Conservation (phyloP, 352 stramenopile species). For the Pythium monospermum region DNA sequence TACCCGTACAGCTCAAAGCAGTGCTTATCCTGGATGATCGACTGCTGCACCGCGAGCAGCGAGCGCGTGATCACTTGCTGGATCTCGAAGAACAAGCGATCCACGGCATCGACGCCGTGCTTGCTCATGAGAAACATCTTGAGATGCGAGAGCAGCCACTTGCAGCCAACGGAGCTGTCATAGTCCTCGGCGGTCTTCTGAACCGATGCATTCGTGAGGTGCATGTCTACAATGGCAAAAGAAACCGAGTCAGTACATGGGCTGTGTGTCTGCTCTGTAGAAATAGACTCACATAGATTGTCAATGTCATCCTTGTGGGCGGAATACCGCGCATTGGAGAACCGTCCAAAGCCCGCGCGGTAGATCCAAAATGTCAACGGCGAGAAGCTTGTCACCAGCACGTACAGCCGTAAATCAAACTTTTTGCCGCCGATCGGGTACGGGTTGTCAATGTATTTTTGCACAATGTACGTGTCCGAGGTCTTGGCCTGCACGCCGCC, state of each 20-base stretch:
- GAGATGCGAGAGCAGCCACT: constrained; percentile 53
- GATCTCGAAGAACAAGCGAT: constrained; percentile 78
- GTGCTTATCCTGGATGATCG: constrained; percentile 87
- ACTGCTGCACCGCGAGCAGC: constrained; percentile 74
- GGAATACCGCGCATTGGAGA: constrained; percentile 45
- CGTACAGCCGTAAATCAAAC: constrained; percentile 90
- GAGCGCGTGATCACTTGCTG: constrained; percentile 82
- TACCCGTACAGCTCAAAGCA: constrained; percentile 91
- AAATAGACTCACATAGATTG: constrained; percentile 23
- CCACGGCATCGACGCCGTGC: constrained; percentile 54
- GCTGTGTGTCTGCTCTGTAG: too few species aligned
- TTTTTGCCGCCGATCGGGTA: constrained; percentile 89
- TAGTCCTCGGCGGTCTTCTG: constrained; percentile 86
- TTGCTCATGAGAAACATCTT: constrained; percentile 66
- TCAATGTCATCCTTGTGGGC: constrained; percentile 30
- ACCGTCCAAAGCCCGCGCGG: constrained; percentile 74
- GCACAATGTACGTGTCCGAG: constrained; percentile 51
- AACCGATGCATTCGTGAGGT: constrained; percentile 92
- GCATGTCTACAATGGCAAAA: constrained; percentile 67
- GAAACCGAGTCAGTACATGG: not conserved
- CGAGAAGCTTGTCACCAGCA: constrained; percentile 73
- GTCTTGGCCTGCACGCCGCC: constrained; percentile 35
- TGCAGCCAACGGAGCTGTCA: constrained; percentile 51
- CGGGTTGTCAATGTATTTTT: constrained; percentile 89
- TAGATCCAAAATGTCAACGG: constrained; percentile 40